phyloP scores from a whole-genome alignment of 2,329 filamentous ascomycete genomes.

The Aspergillus calidoustus region DNA sequence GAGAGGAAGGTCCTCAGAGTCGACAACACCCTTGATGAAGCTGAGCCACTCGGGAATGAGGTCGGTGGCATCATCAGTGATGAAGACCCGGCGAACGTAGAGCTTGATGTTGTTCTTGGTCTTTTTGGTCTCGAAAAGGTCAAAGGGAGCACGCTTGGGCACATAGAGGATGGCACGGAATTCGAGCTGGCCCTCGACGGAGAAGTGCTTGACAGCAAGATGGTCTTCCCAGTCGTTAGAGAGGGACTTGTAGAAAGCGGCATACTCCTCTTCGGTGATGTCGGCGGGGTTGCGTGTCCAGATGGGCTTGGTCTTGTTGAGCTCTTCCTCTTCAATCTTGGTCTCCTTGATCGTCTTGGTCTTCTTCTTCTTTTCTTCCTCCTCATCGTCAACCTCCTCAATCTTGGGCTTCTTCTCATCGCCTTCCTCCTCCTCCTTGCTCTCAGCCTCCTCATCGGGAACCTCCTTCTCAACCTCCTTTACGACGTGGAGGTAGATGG shows the following conservation, averaged over 20 bases:
- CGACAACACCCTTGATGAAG: conserved; percentile 99
- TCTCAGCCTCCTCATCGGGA: conserved; percentile 90
- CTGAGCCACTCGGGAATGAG: conserved; percentile 99
- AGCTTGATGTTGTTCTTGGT: conserved; percentile 99
- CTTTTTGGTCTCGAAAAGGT: conserved; percentile 99
- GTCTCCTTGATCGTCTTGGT: conserved; percentile 99
- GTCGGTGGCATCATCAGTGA: conserved; percentile 98
- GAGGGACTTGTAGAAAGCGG: conserved; percentile 99
- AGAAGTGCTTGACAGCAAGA: conserved; percentile 99
- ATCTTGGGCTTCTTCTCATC: conserved; percentile 96
- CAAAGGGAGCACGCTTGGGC: conserved; percentile 98
- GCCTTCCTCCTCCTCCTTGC: conserved; percentile 68
- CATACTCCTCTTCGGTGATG: conserved; percentile 96
- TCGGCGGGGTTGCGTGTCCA: conserved; percentile 98
- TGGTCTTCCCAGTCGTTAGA: conserved; percentile 99
- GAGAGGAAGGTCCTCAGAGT: conserved; percentile 98
- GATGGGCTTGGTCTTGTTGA: conserved; percentile 99
- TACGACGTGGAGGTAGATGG: conserved; percentile 98
- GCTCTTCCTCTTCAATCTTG: conserved; percentile 98
- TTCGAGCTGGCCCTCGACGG: conserved; percentile 99
- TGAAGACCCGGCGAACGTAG: conserved; percentile 99
- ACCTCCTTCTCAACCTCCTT: conserved; percentile 99
- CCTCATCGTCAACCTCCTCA: conserved; percentile 89
- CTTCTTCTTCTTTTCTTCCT: conserved; percentile 92
- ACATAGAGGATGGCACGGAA: conserved; percentile 99